Evolutionary conservation across 2,329 filamentous ascomycete genomes (phyloP).

Genomic region (Aspergillus luchuensis): DNA sequence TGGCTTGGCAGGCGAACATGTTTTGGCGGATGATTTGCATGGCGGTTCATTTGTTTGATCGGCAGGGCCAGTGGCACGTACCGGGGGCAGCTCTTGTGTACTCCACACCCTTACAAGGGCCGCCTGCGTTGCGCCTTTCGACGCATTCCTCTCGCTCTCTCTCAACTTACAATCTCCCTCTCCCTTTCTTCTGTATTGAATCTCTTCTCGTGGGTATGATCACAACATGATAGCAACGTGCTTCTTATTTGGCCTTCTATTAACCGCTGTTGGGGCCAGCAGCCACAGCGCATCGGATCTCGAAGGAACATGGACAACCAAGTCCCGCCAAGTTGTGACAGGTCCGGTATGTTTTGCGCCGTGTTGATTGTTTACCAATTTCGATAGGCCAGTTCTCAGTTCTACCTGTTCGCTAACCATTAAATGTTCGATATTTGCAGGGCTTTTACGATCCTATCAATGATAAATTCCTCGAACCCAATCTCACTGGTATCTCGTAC

Average conservation of each 20-base stretch:
- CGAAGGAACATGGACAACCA: slow-evolving; percentile 72
- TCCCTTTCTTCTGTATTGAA: slow-evolving; percentile 1
- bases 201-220: slow-evolving; percentile 10
- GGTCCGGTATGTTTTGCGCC: slow-evolving; percentile 58
- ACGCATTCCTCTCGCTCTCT: slow-evolving; percentile 11
- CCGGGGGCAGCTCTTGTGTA: neutral
- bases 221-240: slow-evolving; percentile 32
- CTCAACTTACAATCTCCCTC: neutral
- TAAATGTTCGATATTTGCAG: slow-evolving; percentile 40
- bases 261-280: slow-evolving; percentile 39
- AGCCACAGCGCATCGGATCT: slow-evolving; percentile 51
- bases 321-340: slow-evolving; percentile 68
- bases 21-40: slow-evolving; percentile 15
- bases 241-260: slow-evolving; percentile 40
- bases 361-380: slow-evolving; percentile 4
- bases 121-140: slow-evolving; percentile 16
- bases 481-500: slow-evolving; percentile 69
- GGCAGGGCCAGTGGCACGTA: slow-evolving; percentile 17
- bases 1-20: slow-evolving; percentile 18
- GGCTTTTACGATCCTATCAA: slow-evolving; percentile 69
- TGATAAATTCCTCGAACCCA: slow-evolving; percentile 67
- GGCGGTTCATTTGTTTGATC: slow-evolving; percentile 13
- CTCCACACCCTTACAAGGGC: slow-evolving; percentile 15
- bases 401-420: slow-evolving; percentile 8
- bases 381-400: neutral